phyloP scores from a whole-genome alignment of 306 rosid species.

The Dryas octopetala region DNA sequence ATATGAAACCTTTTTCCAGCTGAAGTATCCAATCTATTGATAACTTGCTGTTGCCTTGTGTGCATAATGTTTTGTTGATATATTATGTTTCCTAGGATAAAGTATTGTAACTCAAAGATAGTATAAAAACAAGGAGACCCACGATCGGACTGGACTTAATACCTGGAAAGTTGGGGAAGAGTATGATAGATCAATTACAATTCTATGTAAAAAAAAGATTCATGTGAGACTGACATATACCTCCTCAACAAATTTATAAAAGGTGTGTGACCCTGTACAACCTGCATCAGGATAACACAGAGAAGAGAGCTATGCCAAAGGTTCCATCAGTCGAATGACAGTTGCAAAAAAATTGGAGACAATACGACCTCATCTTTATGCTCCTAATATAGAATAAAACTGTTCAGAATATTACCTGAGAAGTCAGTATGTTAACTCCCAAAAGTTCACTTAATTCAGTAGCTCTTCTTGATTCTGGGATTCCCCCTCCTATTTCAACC shows the following conservation, averaged over 20 bases:
- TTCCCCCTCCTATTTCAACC: conserved; percentile 32
- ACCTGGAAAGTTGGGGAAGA: background rate
- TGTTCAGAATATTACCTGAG: conserved; percentile 22
- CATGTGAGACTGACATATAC: conserved; percentile 11
- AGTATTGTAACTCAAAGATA: background rate
- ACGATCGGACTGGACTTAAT: background rate
- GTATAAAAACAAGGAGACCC: background rate
- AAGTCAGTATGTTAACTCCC: conserved; percentile 34
- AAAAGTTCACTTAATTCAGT: conserved; percentile 32
- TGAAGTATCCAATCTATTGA: background rate
- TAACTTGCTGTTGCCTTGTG: background rate
- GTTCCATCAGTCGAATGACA: conserved; percentile 27
- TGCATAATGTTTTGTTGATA: background rate
- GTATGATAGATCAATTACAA: background rate
- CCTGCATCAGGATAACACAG: conserved; percentile 30
- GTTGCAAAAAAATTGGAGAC: background rate
- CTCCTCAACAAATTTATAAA: conserved; percentile 33
- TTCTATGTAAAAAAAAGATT: background rate
- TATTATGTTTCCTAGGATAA: background rate
- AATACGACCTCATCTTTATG: background rate
- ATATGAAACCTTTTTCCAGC: background rate
- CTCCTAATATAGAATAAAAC: background rate
- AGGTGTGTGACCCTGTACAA: conserved; percentile 39
- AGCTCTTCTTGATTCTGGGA: conserved; percentile 35
- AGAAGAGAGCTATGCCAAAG: conserved; percentile 26